Percentiles rank a stretch among this genome's conserved stretches.
Conservation (phyloP, 2,329 filamentous ascomycete genomes). For the Verruconis gallopava region DNA sequence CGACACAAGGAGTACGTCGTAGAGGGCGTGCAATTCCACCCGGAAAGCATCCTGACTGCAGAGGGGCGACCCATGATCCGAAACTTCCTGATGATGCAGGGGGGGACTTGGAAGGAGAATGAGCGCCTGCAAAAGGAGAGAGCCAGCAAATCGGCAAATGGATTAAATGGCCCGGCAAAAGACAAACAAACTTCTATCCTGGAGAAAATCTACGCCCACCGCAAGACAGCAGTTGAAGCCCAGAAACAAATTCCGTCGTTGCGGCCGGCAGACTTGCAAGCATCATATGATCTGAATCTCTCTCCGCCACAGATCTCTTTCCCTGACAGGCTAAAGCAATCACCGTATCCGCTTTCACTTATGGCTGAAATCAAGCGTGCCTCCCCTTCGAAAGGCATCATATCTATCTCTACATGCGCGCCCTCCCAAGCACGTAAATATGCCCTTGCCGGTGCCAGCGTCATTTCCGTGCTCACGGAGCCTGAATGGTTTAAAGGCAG, state of each 20-base stretch:
- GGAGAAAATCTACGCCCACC: conserved; percentile 77
- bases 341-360: conserved; percentile 76
- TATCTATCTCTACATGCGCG: conserved; percentile 75
- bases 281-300: conserved; percentile 70
- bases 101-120: conserved; percentile 85
- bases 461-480: conserved; percentile 96
- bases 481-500: conserved; percentile 99
- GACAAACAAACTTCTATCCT: conserved; percentile 72
- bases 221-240: conserved; percentile 58
- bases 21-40: conserved; percentile 97
- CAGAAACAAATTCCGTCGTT: conserved; percentile 83
- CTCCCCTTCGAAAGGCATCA: conserved; percentile 91
- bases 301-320: conserved; percentile 77
- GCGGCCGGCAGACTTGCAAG: conserved; percentile 69
- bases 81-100: conserved; percentile 80
- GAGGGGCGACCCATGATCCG: conserved; percentile 79
- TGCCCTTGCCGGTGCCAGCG: conserved; percentile 84
- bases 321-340: conserved; percentile 62
- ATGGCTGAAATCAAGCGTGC: conserved; percentile 97
- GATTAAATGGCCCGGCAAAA: conserved; percentile 16
- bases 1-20: conserved; percentile 81
- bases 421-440: conserved; percentile 85
- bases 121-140: conserved; percentile 34
- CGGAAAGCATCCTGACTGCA: conserved; percentile 89
- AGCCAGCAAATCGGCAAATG: conserved; percentile 21